These are phyloP conservation scores for Brassica cretica DNA, from an alignment of 345 rosid genomes.

Conservation along the genomic window DNA sequence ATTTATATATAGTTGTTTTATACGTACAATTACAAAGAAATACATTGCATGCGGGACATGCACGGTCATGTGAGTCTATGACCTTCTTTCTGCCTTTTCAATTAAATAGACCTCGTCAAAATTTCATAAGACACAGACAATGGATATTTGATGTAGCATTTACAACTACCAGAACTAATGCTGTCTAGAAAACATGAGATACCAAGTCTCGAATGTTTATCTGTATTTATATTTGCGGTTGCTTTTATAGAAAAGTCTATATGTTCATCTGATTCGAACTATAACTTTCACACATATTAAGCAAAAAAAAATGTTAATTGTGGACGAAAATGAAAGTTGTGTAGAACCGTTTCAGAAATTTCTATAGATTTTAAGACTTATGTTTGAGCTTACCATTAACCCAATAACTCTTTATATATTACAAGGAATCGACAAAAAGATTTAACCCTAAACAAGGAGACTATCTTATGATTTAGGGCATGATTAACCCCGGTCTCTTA, in stretches of 20 bases:
- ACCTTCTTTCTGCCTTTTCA: not conserved
- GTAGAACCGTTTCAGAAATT: not conserved
- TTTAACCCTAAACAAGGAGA: no score
- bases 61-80: not conserved
- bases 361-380: not conserved
- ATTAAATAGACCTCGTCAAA: not conserved
- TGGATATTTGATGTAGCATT: not conserved
- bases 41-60: not conserved
- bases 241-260: not conserved
- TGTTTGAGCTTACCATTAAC: not conserved
- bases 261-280: not conserved
- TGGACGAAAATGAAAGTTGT: not conserved
- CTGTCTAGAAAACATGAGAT: not conserved
- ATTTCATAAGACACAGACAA: not conserved
- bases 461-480: no score
- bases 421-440: no score
- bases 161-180: not conserved
- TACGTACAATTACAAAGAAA: not conserved
- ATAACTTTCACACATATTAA: not conserved
- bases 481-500: no score
- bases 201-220: not conserved
- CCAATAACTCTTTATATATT: not conserved
- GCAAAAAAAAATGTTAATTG: not conserved
- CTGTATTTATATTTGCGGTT: not conserved
- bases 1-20: not conserved